These are phyloP conservation scores for Carex arenaria DNA, from an alignment of 202 grass and related monocot species.

Conservation along the genomic window DNA sequence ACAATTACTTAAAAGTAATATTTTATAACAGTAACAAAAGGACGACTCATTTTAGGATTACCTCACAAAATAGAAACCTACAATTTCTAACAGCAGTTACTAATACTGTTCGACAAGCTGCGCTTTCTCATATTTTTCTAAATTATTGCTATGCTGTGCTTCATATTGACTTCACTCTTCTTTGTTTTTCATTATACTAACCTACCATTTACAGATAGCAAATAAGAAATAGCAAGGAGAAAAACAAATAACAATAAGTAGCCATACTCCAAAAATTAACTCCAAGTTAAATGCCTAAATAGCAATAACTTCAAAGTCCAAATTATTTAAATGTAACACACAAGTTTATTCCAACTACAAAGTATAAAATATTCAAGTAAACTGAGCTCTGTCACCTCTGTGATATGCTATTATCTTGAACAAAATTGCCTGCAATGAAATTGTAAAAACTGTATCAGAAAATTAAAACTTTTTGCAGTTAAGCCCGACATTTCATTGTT, in stretches of 20 bases:
- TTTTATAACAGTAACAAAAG: too few relatives aligned
- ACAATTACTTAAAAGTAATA: too few relatives aligned
- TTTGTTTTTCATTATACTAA: background rate
- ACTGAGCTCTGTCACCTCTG: background rate
- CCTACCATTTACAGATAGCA: background rate
- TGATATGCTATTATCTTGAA: background rate
- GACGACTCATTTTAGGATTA: too few relatives aligned
- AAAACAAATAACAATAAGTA: background rate
- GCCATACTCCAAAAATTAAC: background rate
- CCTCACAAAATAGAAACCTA: too few relatives aligned
- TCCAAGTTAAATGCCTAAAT: background rate
- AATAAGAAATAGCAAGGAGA: background rate
- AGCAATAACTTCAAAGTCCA: background rate
- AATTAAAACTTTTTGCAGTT: background rate
- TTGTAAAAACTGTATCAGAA: background rate
- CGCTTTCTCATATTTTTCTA: background rate
- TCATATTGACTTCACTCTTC: background rate
- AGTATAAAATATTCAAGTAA: background rate
- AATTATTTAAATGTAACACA: background rate
- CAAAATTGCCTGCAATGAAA: slow-evolving; percentile 18
- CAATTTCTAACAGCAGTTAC: background rate
- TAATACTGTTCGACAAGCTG: background rate
- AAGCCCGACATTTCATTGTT: background rate
- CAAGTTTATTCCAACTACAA: background rate
- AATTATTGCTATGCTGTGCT: too few relatives aligned